phyloP scores from a whole-genome alignment of 192 early-diverging fungal genomes.

The Coemansia sp. region DNA sequence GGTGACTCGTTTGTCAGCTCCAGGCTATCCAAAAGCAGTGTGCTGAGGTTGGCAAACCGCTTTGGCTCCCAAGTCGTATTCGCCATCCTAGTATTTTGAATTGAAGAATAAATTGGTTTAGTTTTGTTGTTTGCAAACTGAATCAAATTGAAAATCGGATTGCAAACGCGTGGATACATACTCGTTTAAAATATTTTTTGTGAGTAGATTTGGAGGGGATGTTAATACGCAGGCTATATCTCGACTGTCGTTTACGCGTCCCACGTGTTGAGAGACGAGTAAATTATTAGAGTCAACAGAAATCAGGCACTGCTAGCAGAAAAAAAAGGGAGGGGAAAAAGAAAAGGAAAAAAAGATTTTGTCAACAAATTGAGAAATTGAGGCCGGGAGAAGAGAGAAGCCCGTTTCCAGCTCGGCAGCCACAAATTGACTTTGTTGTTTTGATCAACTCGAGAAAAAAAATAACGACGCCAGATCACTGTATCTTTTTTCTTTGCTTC shows the following conservation, averaged over 20 bases:
- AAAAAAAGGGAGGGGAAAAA: not conserved
- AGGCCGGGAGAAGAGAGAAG: not conserved
- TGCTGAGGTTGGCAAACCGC: constrained; percentile 47
- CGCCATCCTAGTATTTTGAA: constrained; percentile 37
- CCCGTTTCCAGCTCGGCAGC: no score
- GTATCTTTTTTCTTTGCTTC: not conserved
- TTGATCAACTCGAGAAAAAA: not conserved
- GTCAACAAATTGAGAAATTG: not conserved
- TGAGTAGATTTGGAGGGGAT: not conserved
- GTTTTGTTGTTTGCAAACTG: constrained; percentile 3
- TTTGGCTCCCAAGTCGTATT: constrained; percentile 55
- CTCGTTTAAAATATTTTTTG: constrained; percentile 11
- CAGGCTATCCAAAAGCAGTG: constrained; percentile 39
- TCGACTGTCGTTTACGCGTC: constrained; percentile 7
- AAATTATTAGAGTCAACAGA: constrained; percentile 5
- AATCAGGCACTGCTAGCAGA: constrained; percentile 8
- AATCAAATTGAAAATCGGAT: not conserved
- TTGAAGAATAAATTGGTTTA: not conserved
- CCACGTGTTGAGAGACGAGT: not conserved
- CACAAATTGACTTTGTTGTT: not conserved
- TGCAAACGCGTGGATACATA: constrained; percentile 1
- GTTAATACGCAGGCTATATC: not conserved
- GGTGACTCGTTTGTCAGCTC: constrained; percentile 40
- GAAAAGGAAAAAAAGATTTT: not conserved
- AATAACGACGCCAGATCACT: not conserved